Evolutionary conservation across 805 yeast genomes (phyloP).

Genomic region (Candida sithepensis): DNA sequence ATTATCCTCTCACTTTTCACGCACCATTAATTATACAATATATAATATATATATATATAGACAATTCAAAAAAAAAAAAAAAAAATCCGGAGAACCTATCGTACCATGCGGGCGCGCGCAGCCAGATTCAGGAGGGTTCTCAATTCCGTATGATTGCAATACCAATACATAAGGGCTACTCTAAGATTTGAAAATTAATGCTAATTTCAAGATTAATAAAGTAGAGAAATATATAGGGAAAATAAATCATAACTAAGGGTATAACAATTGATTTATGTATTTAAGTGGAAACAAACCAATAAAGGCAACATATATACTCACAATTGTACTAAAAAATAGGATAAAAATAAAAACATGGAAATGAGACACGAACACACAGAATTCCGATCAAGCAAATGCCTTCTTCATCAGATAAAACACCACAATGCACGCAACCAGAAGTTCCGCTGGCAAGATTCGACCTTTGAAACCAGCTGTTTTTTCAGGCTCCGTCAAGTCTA

Average conservation of each 20-base stretch:
- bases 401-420: constrained; percentile 17
- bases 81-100: not conserved
- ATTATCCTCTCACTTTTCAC: too few species aligned
- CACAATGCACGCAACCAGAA: constrained; percentile 5
- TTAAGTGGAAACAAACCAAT: too few species aligned
- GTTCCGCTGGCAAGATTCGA: constrained; percentile 5
- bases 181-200: too few species aligned
- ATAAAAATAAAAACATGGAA: not conserved
- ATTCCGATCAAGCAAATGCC: constrained; percentile 5
- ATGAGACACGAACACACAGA: not conserved
- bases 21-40: too few species aligned
- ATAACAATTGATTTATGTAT: constrained; percentile 3
- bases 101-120: too few species aligned
- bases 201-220: not conserved
- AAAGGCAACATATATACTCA: too few species aligned
- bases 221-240: not conserved
- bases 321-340: not conserved
- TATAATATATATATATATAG: too few species aligned
- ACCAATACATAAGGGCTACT: too few species aligned
- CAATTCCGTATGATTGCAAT: too few species aligned
- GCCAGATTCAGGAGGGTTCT: too few species aligned
- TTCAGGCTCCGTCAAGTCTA: not conserved
- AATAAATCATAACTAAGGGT: not conserved
- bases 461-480: not conserved
- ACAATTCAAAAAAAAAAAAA: not conserved